Evolutionary conservation across 2,329 filamentous ascomycete species (phyloP).

Genomic region (Aspergillus sergii): DNA sequence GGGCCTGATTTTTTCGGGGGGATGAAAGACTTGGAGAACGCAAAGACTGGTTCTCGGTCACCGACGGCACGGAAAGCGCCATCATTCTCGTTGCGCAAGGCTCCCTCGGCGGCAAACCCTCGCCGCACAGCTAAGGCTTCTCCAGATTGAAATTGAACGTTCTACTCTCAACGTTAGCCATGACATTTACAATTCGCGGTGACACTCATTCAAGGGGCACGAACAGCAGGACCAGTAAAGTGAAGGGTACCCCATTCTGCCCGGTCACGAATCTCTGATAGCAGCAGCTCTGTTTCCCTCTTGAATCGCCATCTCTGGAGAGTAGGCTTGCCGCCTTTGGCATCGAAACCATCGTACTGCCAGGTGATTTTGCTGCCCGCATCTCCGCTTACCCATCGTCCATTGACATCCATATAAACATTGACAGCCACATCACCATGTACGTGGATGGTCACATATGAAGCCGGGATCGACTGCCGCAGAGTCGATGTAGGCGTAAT

Average conservation of each 20-base stretch:
- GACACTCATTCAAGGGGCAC: conserved; percentile 14
- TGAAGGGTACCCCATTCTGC: conserved; percentile 83
- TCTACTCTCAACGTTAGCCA: conserved; percentile 32
- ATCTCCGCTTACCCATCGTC: conserved; percentile 81
- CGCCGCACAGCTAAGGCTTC: conserved; percentile 67
- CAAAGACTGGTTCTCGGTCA: conserved; percentile 80
- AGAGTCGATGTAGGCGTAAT: conserved; percentile 80
- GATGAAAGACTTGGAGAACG: conserved; percentile 69
- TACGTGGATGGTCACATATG: conserved; percentile 73
- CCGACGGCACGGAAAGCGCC: conserved; percentile 68
- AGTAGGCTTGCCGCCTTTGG: conserved; percentile 40
- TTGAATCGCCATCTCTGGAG: conserved; percentile 49
- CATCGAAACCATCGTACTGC: conserved; percentile 57
- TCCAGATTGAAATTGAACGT: conserved; percentile 71
- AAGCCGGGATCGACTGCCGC: conserved; percentile 78
- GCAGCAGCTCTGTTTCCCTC: conserved; percentile 60
- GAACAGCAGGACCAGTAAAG: conserved; percentile 68
- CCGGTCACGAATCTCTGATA: conserved; percentile 73
- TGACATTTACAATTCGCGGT: background rate
- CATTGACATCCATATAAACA: conserved; percentile 68
- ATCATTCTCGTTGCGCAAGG: conserved; percentile 68
- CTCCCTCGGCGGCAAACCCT: conserved; percentile 69
- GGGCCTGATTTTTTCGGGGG: conserved; percentile 42
- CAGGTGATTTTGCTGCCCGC: conserved; percentile 70
- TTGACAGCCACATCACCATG: conserved; percentile 67